Percentiles rank a stretch among this genome's conserved stretches.
Conservation (phyloP, 1,139 yeast species). For the Zygosaccharomyces pseudobailii region DNA sequence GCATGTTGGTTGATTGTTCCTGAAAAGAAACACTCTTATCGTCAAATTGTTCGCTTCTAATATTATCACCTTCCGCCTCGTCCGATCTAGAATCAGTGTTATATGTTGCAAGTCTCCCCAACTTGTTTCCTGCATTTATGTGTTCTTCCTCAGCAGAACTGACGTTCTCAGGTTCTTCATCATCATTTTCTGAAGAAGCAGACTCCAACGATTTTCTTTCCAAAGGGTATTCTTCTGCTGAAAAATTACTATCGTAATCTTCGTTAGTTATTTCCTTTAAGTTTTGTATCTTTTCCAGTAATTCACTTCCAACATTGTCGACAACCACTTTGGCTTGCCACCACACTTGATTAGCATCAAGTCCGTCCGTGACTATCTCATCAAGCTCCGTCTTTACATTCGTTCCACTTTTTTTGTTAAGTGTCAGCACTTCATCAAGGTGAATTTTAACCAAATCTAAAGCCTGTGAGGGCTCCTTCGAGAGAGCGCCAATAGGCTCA, state of each 20-base stretch:
- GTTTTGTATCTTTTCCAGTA: conserved; percentile 47
- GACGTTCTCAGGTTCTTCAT: conserved; percentile 24
- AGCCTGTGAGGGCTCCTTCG: conserved; percentile 17
- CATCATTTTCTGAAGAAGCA: conserved; percentile 18
- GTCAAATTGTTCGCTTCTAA: conserved; percentile 13
- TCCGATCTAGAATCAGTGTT: conserved; percentile 18
- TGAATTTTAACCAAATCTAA: conserved; percentile 23
- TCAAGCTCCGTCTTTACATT: conserved; percentile 65
- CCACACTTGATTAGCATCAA: conserved; percentile 89
- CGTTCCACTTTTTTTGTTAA: conserved; percentile 17
- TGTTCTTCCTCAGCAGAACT: conserved; percentile 14
- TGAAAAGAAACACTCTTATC: conserved; percentile 14
- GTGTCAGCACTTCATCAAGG: conserved; percentile 28
- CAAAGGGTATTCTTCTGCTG: conserved; percentile 24
- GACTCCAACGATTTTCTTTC: conserved; percentile 20
- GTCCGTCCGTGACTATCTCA: conserved; percentile 76
- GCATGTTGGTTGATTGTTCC: too few species aligned
- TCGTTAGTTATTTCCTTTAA: conserved; percentile 35
- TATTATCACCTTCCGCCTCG: conserved; percentile 17
- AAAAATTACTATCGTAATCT: conserved; percentile 30
- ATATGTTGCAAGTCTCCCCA: conserved; percentile 17
- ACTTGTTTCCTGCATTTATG: conserved; percentile 16
- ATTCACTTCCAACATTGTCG: conserved; percentile 59
- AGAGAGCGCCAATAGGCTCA: conserved; percentile 20
- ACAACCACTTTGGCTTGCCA: conserved; percentile 85